Percentiles rank a stretch among this genome's conserved stretches.
phyloP scores from a whole-genome alignment of 75 land plant genomes.

The Larix kaempferi region DNA sequence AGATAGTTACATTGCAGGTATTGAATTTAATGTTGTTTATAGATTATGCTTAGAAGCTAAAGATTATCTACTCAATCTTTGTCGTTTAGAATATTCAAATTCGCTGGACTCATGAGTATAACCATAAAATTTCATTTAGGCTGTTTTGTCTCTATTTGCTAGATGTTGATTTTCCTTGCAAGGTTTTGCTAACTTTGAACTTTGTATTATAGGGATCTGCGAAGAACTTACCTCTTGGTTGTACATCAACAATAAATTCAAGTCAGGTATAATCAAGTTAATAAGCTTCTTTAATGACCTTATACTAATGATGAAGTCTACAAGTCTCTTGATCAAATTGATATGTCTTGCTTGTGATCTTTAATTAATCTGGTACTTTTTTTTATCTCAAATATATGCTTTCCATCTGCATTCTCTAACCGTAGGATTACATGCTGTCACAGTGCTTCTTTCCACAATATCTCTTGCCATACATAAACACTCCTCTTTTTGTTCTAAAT shows the following conservation, averaged over 20 bases:
- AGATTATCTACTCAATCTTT: background rate
- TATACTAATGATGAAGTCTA: background rate
- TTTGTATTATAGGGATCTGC: conserved; percentile 23
- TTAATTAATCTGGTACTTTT: background rate
- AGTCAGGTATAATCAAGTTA: conserved; percentile 28
- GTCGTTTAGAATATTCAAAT: background rate
- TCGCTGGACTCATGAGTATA: background rate
- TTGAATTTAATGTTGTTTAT: background rate
- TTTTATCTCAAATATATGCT: background rate
- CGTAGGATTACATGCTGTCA: background rate
- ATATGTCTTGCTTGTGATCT: background rate
- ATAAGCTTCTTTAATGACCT: background rate
- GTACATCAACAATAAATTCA: conserved; percentile 41
- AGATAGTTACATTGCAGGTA: conserved; percentile 70
- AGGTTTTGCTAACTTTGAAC: background rate
- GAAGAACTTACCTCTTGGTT: conserved; percentile 40
- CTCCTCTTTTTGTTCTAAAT: conserved; percentile 71
- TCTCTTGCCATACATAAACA: conserved; percentile 31
- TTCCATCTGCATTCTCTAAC: background rate
- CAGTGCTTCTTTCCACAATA: conserved; percentile 94
- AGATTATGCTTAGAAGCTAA: background rate
- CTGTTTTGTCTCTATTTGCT: background rate
- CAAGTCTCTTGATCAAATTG: background rate
- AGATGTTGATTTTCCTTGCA: background rate
- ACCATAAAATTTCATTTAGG: background rate